Percentiles rank a stretch among this genome's conserved stretches.
These are phyloP conservation scores for Macaranga tanarius DNA, from an alignment of 441 rosid species.

Conservation along the genomic window DNA sequence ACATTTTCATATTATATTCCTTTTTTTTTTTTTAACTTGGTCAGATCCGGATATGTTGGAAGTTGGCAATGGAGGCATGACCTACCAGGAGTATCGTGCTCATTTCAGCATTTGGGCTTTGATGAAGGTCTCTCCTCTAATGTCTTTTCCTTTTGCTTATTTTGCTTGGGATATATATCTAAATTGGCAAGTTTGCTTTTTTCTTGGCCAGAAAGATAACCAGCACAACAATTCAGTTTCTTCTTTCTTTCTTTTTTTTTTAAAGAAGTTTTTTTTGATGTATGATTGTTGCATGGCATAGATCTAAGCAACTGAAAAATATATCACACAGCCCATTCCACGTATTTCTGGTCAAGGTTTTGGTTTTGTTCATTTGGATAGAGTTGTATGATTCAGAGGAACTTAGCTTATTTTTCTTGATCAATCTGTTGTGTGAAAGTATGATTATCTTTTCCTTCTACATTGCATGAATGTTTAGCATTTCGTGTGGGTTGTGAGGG, in stretches of 20 bases:
- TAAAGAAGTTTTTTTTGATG: background rate
- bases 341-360: background rate
- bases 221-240: background rate
- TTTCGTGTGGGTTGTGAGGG: background rate
- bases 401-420: background rate
- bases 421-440: background rate
- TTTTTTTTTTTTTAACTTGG: constrained; percentile 18
- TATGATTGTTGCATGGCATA: background rate
- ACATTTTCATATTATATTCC: constrained; percentile 13
- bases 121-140: constrained; percentile 62
- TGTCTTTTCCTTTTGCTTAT: constrained; percentile 8
- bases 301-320: background rate
- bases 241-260: background rate
- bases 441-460: background rate
- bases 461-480: background rate
- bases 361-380: background rate
- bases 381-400: constrained; percentile 2
- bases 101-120: constrained; percentile 98
- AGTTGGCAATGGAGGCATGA: constrained; percentile 99
- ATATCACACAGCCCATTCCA: background rate
- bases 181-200: background rate
- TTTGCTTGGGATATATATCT: constrained; percentile 2
- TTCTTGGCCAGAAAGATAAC: background rate
- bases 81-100: constrained; percentile 73
- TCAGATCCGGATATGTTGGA: constrained; percentile 99